A percentile compares a stretch with the other conserved stretches of the same genome.
phyloP scores from a whole-genome alignment of 441 rosid species.

The Pelargonium australe region DNA sequence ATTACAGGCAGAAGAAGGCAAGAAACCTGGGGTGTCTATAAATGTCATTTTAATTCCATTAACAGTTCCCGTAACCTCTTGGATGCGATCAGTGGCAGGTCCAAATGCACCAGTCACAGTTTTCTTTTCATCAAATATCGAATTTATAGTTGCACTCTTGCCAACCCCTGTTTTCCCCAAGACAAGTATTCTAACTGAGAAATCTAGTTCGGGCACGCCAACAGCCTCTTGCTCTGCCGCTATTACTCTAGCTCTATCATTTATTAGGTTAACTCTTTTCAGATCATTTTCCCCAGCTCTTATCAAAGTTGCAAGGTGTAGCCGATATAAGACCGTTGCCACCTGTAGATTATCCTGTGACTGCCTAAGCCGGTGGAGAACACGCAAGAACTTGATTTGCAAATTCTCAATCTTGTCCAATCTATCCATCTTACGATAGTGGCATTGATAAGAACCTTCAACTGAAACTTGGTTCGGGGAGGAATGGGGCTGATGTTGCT shows the following conservation, averaged over 20 bases:
- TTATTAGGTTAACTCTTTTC: slow-evolving; percentile 42
- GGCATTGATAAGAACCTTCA: slow-evolving; percentile 35
- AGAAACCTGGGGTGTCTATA: slow-evolving; percentile 86
- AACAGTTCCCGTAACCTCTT: slow-evolving; percentile 62
- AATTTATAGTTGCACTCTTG: slow-evolving; percentile 94
- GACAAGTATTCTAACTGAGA: slow-evolving; percentile 65
- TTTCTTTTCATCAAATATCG: slow-evolving; percentile 67
- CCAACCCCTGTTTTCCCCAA: slow-evolving; percentile 93
- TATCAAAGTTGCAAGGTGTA: slow-evolving; percentile 65
- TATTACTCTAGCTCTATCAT: slow-evolving; percentile 41
- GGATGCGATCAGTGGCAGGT: slow-evolving; percentile 58
- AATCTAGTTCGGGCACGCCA: slow-evolving; percentile 59
- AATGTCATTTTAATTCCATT: slow-evolving; percentile 66
- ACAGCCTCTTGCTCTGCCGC: slow-evolving; percentile 69
- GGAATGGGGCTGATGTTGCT: slow-evolving; percentile 26
- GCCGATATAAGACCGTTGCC: slow-evolving; percentile 71
- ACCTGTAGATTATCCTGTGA: slow-evolving; percentile 56
- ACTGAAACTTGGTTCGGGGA: slow-evolving; percentile 34
- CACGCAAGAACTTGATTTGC: slow-evolving; percentile 62
- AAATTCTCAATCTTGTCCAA: slow-evolving; percentile 59
- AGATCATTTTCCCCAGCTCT: slow-evolving; percentile 67
- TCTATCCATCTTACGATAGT: slow-evolving; percentile 33
- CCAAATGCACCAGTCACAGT: slow-evolving; percentile 66
- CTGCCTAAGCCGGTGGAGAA: slow-evolving; percentile 55
- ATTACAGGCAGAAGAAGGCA: slow-evolving; percentile 44